Conservation (phyloP, 1,139 yeast genomes). For the Nakaseomyces uthaithaninus region DNA sequence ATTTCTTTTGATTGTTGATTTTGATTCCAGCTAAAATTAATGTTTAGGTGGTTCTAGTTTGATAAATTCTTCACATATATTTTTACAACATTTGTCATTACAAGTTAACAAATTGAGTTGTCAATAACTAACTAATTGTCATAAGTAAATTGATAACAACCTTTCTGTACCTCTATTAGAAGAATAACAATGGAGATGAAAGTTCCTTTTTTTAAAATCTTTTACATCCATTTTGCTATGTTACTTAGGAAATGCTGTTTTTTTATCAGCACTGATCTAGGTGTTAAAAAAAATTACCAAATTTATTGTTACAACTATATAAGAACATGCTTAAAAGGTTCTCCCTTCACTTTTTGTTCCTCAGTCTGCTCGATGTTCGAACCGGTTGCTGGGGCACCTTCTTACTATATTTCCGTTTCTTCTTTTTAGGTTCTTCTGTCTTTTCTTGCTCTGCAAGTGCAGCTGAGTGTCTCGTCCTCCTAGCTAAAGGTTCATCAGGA, state of each 20-base stretch:
- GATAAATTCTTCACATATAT: no score
- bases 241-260: not conserved
- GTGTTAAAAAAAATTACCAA: not conserved
- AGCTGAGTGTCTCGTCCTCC: constrained; percentile 27
- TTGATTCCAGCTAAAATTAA: no score
- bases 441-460: constrained; percentile 10
- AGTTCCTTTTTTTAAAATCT: no score
- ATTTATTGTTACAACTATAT: not conserved
- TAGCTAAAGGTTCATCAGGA: constrained; percentile 21
- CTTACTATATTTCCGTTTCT: constrained; percentile 15
- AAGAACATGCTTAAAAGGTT: not conserved
- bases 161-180: no score
- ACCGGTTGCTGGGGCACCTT: constrained; percentile 10
- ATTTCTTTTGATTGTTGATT: no score
- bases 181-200: no score
- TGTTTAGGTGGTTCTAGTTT: no score
- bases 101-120: no score
- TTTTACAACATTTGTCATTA: no score
- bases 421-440: constrained; percentile 18
- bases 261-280: not conserved
- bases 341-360: constrained; percentile 25
- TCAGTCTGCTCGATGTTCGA: constrained; percentile 26
- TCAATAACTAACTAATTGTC: no score
- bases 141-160: no score
- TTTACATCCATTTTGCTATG: not conserved